Conservation (phyloP, 2,329 filamentous ascomycete genomes). For the Neonectria hederae region DNA sequence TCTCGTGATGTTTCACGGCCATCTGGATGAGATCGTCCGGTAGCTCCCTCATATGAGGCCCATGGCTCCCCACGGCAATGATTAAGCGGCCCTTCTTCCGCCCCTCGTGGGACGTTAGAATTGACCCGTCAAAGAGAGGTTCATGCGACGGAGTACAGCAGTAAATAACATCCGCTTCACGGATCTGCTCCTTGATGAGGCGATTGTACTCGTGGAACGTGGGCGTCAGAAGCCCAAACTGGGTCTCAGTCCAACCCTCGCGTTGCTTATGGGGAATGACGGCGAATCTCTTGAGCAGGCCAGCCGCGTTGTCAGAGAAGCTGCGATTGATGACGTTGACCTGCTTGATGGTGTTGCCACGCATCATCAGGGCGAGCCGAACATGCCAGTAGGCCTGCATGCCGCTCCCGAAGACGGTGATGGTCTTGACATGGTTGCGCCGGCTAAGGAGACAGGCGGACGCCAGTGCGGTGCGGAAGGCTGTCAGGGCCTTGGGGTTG, state of each 20-base stretch:
- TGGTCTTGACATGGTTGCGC: conserved; percentile 75
- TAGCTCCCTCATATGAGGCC: conserved; percentile 82
- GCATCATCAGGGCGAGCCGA: conserved; percentile 81
- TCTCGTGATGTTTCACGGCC: conserved; percentile 59
- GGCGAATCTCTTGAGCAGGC: conserved; percentile 60
- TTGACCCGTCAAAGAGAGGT: conserved; percentile 77
- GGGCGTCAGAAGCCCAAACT: conserved; percentile 75
- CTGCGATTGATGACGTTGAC: conserved; percentile 85
- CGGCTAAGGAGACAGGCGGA: conserved; percentile 72
- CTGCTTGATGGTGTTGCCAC: conserved; percentile 74
- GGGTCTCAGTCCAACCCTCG: conserved; percentile 71
- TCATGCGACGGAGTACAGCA: conserved; percentile 82
- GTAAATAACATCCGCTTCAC: conserved; percentile 82
- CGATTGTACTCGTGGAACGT: conserved; percentile 74
- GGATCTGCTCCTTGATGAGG: conserved; percentile 75
- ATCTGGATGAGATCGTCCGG: conserved; percentile 79
- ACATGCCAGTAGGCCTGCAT: conserved; percentile 96
- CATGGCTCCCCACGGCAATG: conserved; percentile 75
- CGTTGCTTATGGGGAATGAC: conserved; percentile 57
- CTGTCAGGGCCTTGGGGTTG: conserved; percentile 78
- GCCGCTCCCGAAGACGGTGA: conserved; percentile 88
- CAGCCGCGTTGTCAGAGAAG: conserved; percentile 67
- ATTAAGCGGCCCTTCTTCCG: conserved; percentile 76
- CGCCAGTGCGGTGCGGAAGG: conserved; percentile 80
- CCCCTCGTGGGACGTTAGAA: conserved; percentile 77